A percentile compares a stretch with the other conserved stretches of the same genome.
Evolutionary conservation across 208 protist species (phyloP).

Genomic region (Trypanosoma melophagium): DNA sequence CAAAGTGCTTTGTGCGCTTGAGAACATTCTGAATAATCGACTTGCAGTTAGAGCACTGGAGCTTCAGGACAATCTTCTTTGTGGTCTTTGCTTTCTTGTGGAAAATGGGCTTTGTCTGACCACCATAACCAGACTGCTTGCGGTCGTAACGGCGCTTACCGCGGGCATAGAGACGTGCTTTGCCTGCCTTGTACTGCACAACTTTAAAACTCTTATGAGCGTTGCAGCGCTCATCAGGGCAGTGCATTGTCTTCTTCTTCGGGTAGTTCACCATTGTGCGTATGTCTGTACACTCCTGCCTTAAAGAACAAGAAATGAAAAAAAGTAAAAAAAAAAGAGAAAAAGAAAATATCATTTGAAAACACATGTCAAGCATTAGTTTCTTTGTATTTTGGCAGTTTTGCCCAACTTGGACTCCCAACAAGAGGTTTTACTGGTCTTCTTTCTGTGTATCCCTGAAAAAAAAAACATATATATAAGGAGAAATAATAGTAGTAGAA

Average conservation of each 20-base stretch:
- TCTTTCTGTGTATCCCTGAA: too few relatives aligned
- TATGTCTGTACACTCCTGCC: not conserved
- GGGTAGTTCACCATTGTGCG: slow-evolving; percentile 88
- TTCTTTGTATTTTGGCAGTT: too few relatives aligned
- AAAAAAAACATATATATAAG: too few relatives aligned
- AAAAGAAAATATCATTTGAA: too few relatives aligned
- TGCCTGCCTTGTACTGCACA: slow-evolving; percentile 99
- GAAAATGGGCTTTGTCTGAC: slow-evolving; percentile 99
- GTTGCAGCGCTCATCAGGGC: slow-evolving; percentile 87
- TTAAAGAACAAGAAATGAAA: not conserved
- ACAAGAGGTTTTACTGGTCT: too few relatives aligned
- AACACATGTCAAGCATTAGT: too few relatives aligned
- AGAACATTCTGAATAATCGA: slow-evolving; percentile 92
- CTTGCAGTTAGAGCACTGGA: slow-evolving; percentile 98
- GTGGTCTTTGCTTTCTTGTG: slow-evolving; percentile 99
- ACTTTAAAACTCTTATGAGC: slow-evolving; percentile 98
- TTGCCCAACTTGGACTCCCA: too few relatives aligned
- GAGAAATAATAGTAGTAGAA: not conserved
- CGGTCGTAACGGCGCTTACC: slow-evolving; percentile 99
- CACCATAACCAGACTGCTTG: slow-evolving; percentile 99
- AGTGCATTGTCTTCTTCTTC: slow-evolving; percentile 93
- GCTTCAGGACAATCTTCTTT: slow-evolving; percentile 99
- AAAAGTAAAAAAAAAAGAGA: not conserved
- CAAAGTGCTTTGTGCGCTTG: slow-evolving; percentile 99
- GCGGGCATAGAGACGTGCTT: slow-evolving; percentile 97